Evolutionary conservation across 768 basidiomycete genomes (phyloP), one percentile per base, ranked within the genome.

Genomic region (Fistulinella prunicolor): DNA sequence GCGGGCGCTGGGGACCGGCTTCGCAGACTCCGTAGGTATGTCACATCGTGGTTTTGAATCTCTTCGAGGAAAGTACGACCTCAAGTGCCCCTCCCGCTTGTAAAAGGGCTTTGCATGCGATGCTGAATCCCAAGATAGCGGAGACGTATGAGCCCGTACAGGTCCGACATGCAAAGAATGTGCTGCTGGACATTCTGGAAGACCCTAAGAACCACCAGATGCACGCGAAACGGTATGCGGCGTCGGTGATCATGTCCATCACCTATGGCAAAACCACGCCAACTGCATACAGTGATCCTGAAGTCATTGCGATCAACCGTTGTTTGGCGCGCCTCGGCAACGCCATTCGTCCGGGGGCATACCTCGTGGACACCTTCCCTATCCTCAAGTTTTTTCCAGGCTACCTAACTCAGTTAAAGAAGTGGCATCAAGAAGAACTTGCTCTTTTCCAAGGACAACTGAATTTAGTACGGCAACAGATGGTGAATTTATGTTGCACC

Each of bases 321-420:
- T 60, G 56, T 47, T 23, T 62, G 19, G 23, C 26, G 3, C 65
- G 67, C 10, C 49, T 74, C 4, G 62, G 65, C 19, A 42, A 42
- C 12, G 60, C 52, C 0, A 42, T 70, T 16, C 51, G 43, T 6
- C 53, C 60, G 0, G 64, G 64, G 24, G 46, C 56, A 12, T 66
- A 60, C 36, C 56, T 61, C n/a, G 62, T 66, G 22, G 64, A 66
- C 36, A 46, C 49, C 3, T 58, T 48, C 29, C 64, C 64, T 4
- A 52, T 58, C 26, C 44, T 66, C 1, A 42, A 38, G 40, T 60
- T 60, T 9, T 29, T 66, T 13, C 64, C 64, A 1, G 56, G 58
- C 6, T 62, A 83, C 53, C 68, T 82, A 12, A 71, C 72, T 4
- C 74, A 79, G 48, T 64, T 86, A 6, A 73, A 71, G 48, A 66